Conservation (phyloP, 1,284 basidiomycete genomes). For the Rhodotorula sp. region DNA sequence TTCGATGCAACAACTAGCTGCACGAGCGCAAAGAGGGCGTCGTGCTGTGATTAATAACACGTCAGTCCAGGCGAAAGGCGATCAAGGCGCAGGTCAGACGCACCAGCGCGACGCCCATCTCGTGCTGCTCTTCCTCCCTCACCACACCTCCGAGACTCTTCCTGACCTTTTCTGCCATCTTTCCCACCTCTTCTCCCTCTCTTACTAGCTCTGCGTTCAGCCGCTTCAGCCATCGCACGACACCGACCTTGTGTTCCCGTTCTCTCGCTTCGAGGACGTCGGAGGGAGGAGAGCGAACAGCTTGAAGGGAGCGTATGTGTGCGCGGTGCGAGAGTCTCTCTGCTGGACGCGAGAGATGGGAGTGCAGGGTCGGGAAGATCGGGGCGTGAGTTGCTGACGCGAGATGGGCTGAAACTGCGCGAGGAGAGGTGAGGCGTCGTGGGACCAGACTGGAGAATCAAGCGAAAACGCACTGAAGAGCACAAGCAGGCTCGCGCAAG, state of each 20-base stretch:
- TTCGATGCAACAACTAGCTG: not conserved
- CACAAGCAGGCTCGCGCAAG: not conserved
- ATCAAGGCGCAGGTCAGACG: not conserved
- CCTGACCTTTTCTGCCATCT: no score
- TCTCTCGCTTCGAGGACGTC: not conserved
- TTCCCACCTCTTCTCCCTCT: no score
- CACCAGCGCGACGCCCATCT: no score
- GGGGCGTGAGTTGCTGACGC: not conserved
- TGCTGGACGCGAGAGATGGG: slow-evolving; percentile 4
- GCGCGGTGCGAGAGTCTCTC: not conserved
- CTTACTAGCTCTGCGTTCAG: not conserved
- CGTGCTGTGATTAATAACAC: no score
- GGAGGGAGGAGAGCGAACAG: not conserved
- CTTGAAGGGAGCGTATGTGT: slow-evolving; percentile 11
- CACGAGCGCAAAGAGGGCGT: not conserved
- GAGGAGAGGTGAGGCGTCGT: not conserved
- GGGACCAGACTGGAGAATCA: not conserved
- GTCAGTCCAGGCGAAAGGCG: no score
- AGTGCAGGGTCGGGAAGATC: not conserved
- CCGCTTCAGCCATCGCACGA: not conserved
- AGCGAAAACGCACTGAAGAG: not conserved
- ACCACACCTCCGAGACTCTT: no score
- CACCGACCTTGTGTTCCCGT: no score
- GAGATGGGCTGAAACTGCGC: not conserved
- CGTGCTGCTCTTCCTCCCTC: no score